A percentile compares a stretch with the other conserved stretches of the same genome.
Evolutionary conservation across 495 filamentous ascomycete genomes (phyloP).

Genomic region (Penicillium robsamsonii): DNA sequence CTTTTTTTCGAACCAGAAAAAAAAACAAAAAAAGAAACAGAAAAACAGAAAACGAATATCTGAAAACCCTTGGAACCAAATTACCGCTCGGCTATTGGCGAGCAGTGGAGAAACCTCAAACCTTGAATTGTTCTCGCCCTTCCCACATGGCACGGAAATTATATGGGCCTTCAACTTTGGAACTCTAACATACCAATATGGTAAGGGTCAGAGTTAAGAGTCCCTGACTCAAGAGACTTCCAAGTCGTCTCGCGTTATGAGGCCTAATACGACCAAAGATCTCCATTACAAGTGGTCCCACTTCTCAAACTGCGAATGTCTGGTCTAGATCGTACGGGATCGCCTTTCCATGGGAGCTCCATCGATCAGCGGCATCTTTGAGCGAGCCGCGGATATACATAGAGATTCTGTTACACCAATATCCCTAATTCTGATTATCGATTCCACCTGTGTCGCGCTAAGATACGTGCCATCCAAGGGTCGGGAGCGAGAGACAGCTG

Average conservation of each 20-base stretch:
- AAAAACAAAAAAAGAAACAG: not conserved
- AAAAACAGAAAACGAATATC: not conserved
- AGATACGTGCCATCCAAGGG: not conserved
- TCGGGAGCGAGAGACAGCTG: not conserved
- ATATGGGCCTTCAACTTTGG: not conserved
- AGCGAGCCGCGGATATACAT: not conserved
- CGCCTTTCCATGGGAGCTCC: not conserved
- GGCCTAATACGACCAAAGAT: not conserved
- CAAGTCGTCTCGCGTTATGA: not conserved
- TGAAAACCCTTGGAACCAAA: not conserved
- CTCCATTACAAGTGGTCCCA: not conserved
- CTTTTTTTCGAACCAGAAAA: conserved; percentile 1
- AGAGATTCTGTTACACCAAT: not conserved
- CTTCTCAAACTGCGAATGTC: not conserved
- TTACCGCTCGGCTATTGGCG: conserved; percentile 9
- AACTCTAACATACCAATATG: not conserved
- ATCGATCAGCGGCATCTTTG: not conserved
- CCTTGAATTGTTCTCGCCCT: not conserved
- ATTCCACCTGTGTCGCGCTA: not conserved
- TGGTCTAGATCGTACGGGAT: conserved; percentile 8
- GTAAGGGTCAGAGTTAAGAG: not conserved
- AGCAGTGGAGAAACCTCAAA: not conserved
- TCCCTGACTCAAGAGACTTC: not conserved
- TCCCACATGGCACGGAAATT: conserved; percentile 3
- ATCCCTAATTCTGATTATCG: not conserved